Evolutionary conservation across 2,329 filamentous ascomycete species (phyloP).

Genomic region (Didymella arachidicola): DNA sequence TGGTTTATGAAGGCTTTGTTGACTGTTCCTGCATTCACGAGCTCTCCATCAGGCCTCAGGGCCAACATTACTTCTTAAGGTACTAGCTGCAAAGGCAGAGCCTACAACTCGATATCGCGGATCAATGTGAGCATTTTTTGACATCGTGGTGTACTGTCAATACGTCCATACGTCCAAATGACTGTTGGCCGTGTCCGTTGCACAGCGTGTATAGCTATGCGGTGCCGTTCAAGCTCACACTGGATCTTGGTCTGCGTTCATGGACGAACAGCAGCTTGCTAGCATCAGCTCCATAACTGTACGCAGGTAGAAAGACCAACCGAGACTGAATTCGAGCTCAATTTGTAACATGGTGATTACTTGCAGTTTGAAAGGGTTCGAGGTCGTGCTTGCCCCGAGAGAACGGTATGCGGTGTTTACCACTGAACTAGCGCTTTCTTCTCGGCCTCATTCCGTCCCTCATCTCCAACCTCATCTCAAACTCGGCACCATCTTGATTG

Average conservation of each 20-base stretch:
- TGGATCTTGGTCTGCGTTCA: too few relatives aligned
- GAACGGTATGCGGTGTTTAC: constrained; percentile 5
- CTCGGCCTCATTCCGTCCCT: constrained; percentile 4
- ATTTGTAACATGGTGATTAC: not conserved
- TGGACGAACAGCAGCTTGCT: not conserved
- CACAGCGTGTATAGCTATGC: not conserved
- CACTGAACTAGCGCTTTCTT: constrained; percentile 26
- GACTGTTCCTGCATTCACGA: not conserved
- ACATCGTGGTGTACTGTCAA: not conserved
- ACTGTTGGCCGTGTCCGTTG: not conserved
- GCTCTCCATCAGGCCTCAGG: not conserved
- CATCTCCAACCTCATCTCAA: not conserved
- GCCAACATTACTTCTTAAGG: not conserved
- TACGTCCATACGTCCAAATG: not conserved
- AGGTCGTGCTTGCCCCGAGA: constrained; percentile 2
- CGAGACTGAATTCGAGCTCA: not conserved
- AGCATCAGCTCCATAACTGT: not conserved
- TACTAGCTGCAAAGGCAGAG: not conserved
- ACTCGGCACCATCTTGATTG: not conserved
- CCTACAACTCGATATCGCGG: not conserved
- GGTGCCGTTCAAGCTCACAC: not conserved
- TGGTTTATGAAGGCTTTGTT: not conserved
- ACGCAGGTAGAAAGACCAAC: not conserved
- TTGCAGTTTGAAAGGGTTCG: not conserved
- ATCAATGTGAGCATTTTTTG: not conserved